Conservation (phyloP, 2,329 filamentous ascomycete genomes). For the Leptographium radiaticola region DNA sequence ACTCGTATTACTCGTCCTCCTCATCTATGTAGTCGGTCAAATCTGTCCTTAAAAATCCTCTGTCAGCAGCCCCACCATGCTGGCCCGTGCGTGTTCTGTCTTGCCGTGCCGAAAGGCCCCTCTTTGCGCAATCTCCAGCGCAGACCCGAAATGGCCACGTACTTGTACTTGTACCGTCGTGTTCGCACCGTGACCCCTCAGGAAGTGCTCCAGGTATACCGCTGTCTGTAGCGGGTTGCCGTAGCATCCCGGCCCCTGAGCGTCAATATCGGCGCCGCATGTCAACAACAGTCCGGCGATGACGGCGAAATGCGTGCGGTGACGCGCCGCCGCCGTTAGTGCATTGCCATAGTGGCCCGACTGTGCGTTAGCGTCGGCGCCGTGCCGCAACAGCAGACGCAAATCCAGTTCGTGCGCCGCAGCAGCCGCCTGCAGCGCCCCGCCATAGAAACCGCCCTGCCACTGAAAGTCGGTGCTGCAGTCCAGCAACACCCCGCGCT, state of each 20-base stretch:
- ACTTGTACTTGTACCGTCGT: too few species aligned
- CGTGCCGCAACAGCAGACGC: background rate
- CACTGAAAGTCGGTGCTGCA: background rate
- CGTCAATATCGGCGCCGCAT: background rate
- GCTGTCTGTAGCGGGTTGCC: background rate
- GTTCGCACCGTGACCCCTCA: background rate
- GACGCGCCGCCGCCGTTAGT: background rate
- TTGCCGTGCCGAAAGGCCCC: background rate
- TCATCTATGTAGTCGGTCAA: too few species aligned
- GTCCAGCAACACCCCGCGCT: constrained; percentile 25
- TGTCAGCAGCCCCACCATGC: too few species aligned
- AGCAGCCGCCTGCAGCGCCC: background rate
- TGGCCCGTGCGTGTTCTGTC: too few species aligned
- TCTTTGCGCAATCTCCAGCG: background rate
- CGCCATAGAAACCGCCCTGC: background rate
- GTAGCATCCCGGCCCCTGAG: background rate
- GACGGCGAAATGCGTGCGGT: background rate
- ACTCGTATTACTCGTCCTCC: too few species aligned
- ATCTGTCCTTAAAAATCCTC: too few species aligned
- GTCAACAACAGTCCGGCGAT: background rate
- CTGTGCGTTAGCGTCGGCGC: background rate
- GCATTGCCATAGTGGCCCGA: background rate
- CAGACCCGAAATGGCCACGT: background rate
- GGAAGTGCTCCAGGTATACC: background rate
- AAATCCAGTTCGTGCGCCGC: background rate